A percentile compares a stretch with the other conserved stretches of the same genome.
Evolutionary conservation across 2,329 filamentous ascomycete genomes (phyloP).

Genomic region (Penicillium sp.): DNA sequence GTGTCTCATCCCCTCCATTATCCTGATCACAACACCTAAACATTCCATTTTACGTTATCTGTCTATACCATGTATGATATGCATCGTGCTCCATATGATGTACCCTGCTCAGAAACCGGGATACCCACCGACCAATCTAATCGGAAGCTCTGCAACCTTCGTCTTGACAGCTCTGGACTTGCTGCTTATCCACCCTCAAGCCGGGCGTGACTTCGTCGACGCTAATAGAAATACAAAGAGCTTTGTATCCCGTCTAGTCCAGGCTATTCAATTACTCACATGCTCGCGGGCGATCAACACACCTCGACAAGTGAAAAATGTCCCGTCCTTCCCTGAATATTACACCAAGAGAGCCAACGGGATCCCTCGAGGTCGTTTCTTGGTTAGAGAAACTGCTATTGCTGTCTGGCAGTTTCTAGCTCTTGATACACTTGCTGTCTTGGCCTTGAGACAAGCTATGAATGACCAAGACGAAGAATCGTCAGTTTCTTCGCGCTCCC

Average conservation of each 20-base stretch:
- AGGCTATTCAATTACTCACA: conserved; percentile 5
- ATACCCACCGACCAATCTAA: background rate
- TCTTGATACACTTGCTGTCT: conserved; percentile 8
- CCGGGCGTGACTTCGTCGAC: conserved; percentile 5
- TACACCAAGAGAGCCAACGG: conserved; percentile 1
- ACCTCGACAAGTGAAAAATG: conserved; percentile 21
- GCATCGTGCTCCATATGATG: conserved; percentile 3
- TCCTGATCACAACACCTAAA: conserved; percentile 12
- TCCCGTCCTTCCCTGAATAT: conserved; percentile 17
- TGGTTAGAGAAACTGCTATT: conserved; percentile 22
- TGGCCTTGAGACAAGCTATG: background rate
- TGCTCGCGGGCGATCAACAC: conserved; percentile 22
- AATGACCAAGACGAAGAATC: background rate
- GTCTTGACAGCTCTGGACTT: conserved; percentile 11
- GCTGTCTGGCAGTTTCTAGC: conserved; percentile 22
- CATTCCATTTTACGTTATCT: conserved; percentile 12
- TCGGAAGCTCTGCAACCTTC: conserved; percentile 1
- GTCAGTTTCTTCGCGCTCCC: background rate
- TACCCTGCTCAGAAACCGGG: background rate
- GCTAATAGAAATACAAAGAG: background rate
- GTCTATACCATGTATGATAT: conserved; percentile 9
- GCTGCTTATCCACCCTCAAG: conserved; percentile 15
- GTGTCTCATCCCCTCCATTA: conserved; percentile 1
- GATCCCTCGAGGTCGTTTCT: conserved; percentile 11
- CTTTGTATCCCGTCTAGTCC: conserved; percentile 3